Percentiles rank a stretch among this genome's conserved stretches.
phyloP scores from a whole-genome alignment of 2,329 filamentous ascomycete species.

The Phoma herbarum region DNA sequence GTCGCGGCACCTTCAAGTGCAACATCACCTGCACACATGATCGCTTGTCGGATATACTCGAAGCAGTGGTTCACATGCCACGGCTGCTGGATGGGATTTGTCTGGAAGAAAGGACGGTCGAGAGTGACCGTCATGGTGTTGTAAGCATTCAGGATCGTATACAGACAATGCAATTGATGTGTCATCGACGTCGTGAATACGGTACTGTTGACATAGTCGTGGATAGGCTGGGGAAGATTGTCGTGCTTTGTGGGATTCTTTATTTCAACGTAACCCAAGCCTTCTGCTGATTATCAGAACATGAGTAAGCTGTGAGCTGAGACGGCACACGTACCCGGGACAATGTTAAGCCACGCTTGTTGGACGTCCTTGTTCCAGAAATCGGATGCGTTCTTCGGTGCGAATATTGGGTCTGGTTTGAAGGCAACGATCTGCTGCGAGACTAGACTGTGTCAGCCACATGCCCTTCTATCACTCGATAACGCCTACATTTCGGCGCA shows the following conservation, averaged over 20 bases:
- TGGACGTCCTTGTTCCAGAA: slow-evolving; percentile 45
- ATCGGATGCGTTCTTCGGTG: slow-evolving; percentile 40
- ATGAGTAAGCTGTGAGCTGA: neutral
- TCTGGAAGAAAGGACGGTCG: slow-evolving; percentile 14
- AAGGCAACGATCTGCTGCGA: slow-evolving; percentile 45
- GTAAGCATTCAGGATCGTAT: slow-evolving; percentile 46
- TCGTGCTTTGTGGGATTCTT: slow-evolving; percentile 32
- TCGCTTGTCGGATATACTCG: slow-evolving; percentile 45
- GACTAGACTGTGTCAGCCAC: slow-evolving; percentile 26
- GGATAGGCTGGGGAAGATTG: slow-evolving; percentile 44
- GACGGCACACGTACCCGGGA: slow-evolving; percentile 34
- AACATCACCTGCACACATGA: slow-evolving; percentile 48
- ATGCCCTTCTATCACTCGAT: neutral
- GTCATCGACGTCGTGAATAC: slow-evolving; percentile 48
- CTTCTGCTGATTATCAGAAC: slow-evolving; percentile 29
- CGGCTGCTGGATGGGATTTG: slow-evolving; percentile 38
- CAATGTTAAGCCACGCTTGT: slow-evolving; percentile 44
- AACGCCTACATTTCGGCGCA: slow-evolving; percentile 39
- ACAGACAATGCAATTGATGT: slow-evolving; percentile 48
- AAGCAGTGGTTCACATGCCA: slow-evolving; percentile 50
- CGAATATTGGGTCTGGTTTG: slow-evolving; percentile 35
- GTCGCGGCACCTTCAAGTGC: slow-evolving; percentile 46
- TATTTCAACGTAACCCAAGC: slow-evolving; percentile 45
- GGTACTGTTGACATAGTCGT: slow-evolving; percentile 42
- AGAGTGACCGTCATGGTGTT: slow-evolving; percentile 37